These are phyloP conservation scores for Chrysoporthe austroafricana DNA, from an alignment of 2,329 filamentous ascomycete species.

Conservation along the genomic window DNA sequence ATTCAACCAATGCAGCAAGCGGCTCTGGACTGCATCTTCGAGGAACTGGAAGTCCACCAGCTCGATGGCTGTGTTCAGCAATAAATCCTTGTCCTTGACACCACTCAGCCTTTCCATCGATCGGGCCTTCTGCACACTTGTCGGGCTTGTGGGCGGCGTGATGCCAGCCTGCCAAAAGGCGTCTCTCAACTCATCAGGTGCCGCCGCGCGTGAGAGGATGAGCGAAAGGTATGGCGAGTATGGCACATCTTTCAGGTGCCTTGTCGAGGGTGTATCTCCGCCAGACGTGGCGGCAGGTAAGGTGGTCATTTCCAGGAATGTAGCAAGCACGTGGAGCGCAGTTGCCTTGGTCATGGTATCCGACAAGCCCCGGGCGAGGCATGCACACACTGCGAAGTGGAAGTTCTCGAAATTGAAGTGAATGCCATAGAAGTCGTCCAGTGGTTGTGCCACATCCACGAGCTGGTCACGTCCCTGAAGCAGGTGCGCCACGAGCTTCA, in stretches of 20 bases:
- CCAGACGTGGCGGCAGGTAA: slow-evolving; percentile 38
- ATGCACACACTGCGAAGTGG: slow-evolving; percentile 68
- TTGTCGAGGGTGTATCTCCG: slow-evolving; percentile 32
- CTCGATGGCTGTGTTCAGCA: slow-evolving; percentile 66
- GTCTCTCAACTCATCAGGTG: slow-evolving; percentile 64
- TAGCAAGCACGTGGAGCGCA: slow-evolving; percentile 63
- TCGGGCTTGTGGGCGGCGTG: slow-evolving; percentile 47
- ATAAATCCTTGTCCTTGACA: slow-evolving; percentile 63
- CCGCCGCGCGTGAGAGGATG: slow-evolving; percentile 60
- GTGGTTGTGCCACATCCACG: slow-evolving; percentile 62
- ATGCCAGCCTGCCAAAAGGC: slow-evolving; percentile 64
- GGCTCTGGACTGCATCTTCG: slow-evolving; percentile 64
- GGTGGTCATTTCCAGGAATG: slow-evolving; percentile 60
- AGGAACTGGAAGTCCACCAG: slow-evolving; percentile 69
- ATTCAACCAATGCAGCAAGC: slow-evolving; percentile 63
- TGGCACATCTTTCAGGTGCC: slow-evolving; percentile 38
- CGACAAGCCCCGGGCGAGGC: slow-evolving; percentile 65
- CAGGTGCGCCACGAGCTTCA: slow-evolving; percentile 62
- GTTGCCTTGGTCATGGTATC: slow-evolving; percentile 63
- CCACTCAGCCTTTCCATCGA: slow-evolving; percentile 47
- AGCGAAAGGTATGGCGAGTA: slow-evolving; percentile 64
- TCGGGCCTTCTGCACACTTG: slow-evolving; percentile 44
- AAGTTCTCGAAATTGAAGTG: slow-evolving; percentile 68
- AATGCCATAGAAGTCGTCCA: slow-evolving; percentile 69
- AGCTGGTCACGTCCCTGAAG: slow-evolving; percentile 64